Conservation (phyloP, 306 rosid genomes). For the Astragalus glycyphyllos region DNA sequence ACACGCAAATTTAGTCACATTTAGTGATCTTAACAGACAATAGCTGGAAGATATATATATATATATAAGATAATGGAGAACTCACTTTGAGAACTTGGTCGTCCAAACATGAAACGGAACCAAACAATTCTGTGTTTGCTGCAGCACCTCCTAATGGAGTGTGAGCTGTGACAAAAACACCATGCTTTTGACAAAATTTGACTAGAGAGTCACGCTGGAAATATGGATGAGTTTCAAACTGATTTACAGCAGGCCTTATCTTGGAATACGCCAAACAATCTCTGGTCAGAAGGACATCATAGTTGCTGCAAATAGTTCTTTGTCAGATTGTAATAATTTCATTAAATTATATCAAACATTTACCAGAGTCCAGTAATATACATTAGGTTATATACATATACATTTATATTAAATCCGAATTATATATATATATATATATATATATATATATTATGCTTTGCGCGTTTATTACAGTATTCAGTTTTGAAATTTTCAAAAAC, state of each 20-base stretch:
- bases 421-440: too few species aligned
- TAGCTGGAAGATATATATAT: not conserved
- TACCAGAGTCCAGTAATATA: too few species aligned
- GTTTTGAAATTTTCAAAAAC: too few species aligned
- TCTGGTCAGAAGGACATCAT: conserved; percentile 83
- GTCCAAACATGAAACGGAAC: conserved; percentile 77
- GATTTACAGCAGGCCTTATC: conserved; percentile 94
- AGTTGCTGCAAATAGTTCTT: conserved; percentile 80
- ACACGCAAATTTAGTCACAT: conserved; percentile 17
- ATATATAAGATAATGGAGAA: not conserved
- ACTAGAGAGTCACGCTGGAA: conserved; percentile 89
- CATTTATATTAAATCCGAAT: too few species aligned
- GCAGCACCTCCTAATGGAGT: conserved; percentile 93
- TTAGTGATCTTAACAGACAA: conserved; percentile 5
- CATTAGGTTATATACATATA: too few species aligned
- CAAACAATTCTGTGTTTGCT: conserved; percentile 83
- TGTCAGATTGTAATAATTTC: conserved; percentile 49
- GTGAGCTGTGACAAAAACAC: conserved; percentile 86
- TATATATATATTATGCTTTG: too few species aligned
- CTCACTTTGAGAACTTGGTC: conserved; percentile 80
- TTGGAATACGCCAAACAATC: conserved; percentile 91
- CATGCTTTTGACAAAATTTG: conserved; percentile 88
- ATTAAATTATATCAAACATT: conserved; percentile 20
- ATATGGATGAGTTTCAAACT: conserved; percentile 93
- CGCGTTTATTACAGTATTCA: too few species aligned